A percentile compares a stretch with the other conserved stretches of the same genome.
Conservation (phyloP, 169 alveolate species). For the Haemoproteus tartakovskyi region DNA sequence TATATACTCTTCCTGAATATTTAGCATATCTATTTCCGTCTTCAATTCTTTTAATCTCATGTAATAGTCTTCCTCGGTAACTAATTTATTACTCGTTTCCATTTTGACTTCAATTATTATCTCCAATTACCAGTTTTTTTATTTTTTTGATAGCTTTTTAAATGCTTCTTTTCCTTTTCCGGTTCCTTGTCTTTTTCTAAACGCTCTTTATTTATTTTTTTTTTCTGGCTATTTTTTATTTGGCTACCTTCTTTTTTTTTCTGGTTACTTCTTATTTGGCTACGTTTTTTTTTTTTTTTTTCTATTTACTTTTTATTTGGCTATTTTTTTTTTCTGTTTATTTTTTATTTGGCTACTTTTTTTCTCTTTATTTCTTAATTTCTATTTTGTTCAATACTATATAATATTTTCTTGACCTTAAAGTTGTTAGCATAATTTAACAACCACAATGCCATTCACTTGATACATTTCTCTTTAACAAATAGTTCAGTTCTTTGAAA, state of each 20-base stretch:
- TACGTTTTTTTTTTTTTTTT: not conserved
- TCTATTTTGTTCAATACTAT: no score
- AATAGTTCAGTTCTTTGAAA: no score
- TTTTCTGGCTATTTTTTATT: not conserved
- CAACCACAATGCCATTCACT: no score
- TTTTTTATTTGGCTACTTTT: no score
- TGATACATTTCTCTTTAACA: no score
- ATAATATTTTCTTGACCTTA: no score
- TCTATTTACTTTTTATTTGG: no score
- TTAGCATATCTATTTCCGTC: constrained; percentile 41
- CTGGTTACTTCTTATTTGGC: not conserved
- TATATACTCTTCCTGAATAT: constrained; percentile 89
- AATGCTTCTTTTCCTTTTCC: constrained; percentile 3
- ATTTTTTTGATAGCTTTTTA: no score
- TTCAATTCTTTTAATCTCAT: constrained; percentile 45
- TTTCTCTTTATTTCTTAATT: no score
- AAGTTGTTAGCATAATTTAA: no score
- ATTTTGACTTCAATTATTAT: constrained; percentile 16
- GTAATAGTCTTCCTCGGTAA: constrained; percentile 47
- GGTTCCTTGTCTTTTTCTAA: constrained; percentile 1
- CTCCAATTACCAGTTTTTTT: not conserved
- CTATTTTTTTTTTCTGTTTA: no score
- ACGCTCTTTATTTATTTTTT: constrained; percentile 15
- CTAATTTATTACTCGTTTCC: constrained; percentile 18
- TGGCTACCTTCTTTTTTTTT: constrained; percentile 1